These are phyloP conservation scores for Boletus rubescentipes DNA, from an alignment of 768 basidiomycete genomes.

Conservation along the genomic window DNA sequence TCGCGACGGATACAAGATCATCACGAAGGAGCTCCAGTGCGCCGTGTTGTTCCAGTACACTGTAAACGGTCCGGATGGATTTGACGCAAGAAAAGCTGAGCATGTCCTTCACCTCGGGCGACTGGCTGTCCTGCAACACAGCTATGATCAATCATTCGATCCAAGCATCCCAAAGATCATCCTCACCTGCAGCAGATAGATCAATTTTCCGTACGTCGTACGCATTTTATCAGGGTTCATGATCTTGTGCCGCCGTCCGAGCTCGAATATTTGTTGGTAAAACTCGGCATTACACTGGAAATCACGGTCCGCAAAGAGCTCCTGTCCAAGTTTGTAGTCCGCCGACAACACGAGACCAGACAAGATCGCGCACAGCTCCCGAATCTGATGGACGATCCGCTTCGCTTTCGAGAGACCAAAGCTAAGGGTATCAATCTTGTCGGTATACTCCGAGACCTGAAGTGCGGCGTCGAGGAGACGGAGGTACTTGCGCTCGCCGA, in stretches of 20 bases:
- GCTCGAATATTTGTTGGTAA: constrained; percentile 77
- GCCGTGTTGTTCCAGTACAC: constrained; percentile 61
- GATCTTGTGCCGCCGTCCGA: constrained; percentile 84
- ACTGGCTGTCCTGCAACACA: constrained; percentile 72
- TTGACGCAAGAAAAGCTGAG: constrained; percentile 76
- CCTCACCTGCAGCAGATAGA: constrained; percentile 77
- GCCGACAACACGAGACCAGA: constrained; percentile 80
- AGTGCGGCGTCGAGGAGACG: constrained; percentile 84
- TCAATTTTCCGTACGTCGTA: constrained; percentile 82
- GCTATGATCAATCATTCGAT: neutral
- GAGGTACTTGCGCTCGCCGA: constrained; percentile 78
- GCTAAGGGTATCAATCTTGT: constrained; percentile 82
- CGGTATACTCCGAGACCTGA: constrained; percentile 84
- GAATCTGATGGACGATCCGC: constrained; percentile 82
- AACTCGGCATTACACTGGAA: constrained; percentile 79
- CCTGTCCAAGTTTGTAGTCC: constrained; percentile 88
- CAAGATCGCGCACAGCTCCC: constrained; percentile 85
- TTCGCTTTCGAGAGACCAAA: constrained; percentile 82
- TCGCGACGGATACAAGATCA: constrained; percentile 71
- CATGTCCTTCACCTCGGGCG: constrained; percentile 76
- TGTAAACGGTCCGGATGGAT: constrained; percentile 74
- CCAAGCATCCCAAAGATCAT: neutral
- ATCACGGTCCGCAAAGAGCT: constrained; percentile 78
- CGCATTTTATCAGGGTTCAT: constrained; percentile 94
- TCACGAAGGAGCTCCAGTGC: constrained; percentile 72